Evolutionary conservation across 2,329 filamentous ascomycete genomes (phyloP).

Genomic region (Monosporascus sp.): DNA sequence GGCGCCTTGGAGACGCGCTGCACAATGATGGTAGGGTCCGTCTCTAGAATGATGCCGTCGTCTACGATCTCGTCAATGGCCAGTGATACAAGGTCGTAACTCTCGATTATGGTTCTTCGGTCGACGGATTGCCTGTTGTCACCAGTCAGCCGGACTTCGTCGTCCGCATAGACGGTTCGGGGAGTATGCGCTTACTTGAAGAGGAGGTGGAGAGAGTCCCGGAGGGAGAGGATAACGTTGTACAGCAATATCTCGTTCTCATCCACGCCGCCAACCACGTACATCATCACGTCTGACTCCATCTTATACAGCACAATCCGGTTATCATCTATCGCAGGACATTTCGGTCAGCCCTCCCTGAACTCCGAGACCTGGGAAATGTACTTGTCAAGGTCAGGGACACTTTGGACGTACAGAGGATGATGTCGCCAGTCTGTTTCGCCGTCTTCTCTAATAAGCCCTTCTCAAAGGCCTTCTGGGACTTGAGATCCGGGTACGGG

Average conservation of each 20-base stretch:
- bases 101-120: conserved; percentile 96
- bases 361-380: neutral
- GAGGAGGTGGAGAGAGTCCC: conserved; percentile 83
- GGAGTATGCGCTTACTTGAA: conserved; percentile 64
- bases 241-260: conserved; percentile 98
- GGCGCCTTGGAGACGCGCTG: conserved; percentile 90
- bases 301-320: conserved; percentile 95
- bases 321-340: conserved; percentile 60
- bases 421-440: conserved; percentile 93
- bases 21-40: conserved; percentile 89
- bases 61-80: conserved; percentile 94
- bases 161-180: neutral
- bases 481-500: conserved; percentile 83
- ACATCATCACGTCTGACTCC: conserved; percentile 94
- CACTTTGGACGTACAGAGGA: conserved; percentile 54
- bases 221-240: conserved; percentile 85
- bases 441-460: conserved; percentile 91
- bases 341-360: neutral
- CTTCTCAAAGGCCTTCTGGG: conserved; percentile 96
- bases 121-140: conserved; percentile 78
- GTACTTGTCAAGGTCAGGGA: neutral
- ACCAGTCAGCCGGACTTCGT: neutral
- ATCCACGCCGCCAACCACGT: conserved; percentile 83
- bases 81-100: conserved; percentile 93
- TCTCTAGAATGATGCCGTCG: conserved; percentile 95